Evolutionary conservation across 2,329 filamentous ascomycete genomes (phyloP).

Genomic region (Trichoderma sp.): DNA sequence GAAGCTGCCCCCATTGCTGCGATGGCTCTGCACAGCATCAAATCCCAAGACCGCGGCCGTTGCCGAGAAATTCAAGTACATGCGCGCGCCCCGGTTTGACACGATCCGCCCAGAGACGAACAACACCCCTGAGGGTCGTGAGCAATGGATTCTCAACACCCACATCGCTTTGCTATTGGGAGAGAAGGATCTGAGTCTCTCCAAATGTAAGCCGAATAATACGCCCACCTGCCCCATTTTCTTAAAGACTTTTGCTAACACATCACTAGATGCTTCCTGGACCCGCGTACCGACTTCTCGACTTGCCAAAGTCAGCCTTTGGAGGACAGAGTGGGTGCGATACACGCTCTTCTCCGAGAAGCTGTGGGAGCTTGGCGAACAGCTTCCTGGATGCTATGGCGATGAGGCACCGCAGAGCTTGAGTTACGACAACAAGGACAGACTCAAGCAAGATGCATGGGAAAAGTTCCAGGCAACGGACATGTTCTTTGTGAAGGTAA

Average conservation of each 20-base stretch:
- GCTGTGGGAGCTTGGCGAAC: conserved; percentile 51
- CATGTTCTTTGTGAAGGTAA: conserved; percentile 66
- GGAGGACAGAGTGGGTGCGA: conserved; percentile 55
- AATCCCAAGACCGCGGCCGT: conserved; percentile 51
- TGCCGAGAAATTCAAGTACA: conserved; percentile 53
- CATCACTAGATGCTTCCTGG: conserved; percentile 55
- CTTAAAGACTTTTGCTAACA: background rate
- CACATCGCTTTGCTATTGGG: conserved; percentile 62
- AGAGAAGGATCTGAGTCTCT: conserved; percentile 60
- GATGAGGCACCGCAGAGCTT: conserved; percentile 44
- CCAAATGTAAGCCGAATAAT: conserved; percentile 49
- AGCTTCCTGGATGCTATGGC: conserved; percentile 53
- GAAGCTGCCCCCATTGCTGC: conserved; percentile 58
- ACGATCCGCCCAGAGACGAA: conserved; percentile 55
- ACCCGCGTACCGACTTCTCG: conserved; percentile 51
- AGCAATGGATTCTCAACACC: conserved; percentile 65
- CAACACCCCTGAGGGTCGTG: conserved; percentile 54
- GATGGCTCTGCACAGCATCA: conserved; percentile 55
- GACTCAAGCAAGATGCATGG: conserved; percentile 49
- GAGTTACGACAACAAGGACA: conserved; percentile 42
- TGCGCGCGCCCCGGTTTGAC: conserved; percentile 62
- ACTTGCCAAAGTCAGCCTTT: conserved; percentile 57
- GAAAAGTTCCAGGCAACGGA: conserved; percentile 56
- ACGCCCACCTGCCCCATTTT: background rate
- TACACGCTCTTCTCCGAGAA: conserved; percentile 53